Base-by-base conservation (phyloP, 2,329 filamentous ascomycete genomes). In the Geosmithia morbida region DNA sequence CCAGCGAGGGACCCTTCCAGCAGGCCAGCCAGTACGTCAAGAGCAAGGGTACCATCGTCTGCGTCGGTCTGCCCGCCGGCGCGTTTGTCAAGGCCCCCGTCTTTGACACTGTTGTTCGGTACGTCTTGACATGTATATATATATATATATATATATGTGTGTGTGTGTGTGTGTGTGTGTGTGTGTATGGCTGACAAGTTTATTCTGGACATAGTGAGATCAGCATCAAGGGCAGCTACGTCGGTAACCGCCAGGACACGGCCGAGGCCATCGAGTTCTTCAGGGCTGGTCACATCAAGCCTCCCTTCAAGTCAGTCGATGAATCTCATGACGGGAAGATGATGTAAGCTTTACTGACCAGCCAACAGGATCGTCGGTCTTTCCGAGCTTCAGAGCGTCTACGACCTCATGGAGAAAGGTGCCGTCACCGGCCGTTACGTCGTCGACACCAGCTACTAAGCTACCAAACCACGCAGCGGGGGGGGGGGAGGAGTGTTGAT, bases 251-350 rank as follows among this genome's bases (percentile, higher is more conserved):
- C 55, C 80, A 84, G 61, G 90, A 97, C 62, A 83, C 81, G 1
- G 77, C 82, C 47, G 90, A 97, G 71, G 89, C 90, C 2, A 72
- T 97, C 52, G 89, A 96, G 55, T 96, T 96, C 71, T 96, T 79
- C 72, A 70, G 75, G 49, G 75, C 84, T 19, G 90, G 90, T 16
- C 68, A 92, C 53, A 89, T 97, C 74, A 83, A 87, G 61, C 81
- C 81, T 4, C 90, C 90, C 7, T 92, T 76, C 77, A 94, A 95
- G 81, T 44, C 1, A 44, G 22, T 26, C 8, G n/a, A n/a, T n/a
- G n/a, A n/a, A n/a, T n/a, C n/a, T n/a, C n/a, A n/a, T n/a, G n/a
- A n/a, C n/a, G n/a, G n/a, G n/a, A n/a, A n/a, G n/a, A n/a, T n/a
- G n/a, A n/a, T n/a, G n/a, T n/a, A n/a, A n/a, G n/a, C n/a, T n/a